Base-by-base conservation (phyloP, 1,139 yeast genomes). In the Kodamaea arcana region DNA sequence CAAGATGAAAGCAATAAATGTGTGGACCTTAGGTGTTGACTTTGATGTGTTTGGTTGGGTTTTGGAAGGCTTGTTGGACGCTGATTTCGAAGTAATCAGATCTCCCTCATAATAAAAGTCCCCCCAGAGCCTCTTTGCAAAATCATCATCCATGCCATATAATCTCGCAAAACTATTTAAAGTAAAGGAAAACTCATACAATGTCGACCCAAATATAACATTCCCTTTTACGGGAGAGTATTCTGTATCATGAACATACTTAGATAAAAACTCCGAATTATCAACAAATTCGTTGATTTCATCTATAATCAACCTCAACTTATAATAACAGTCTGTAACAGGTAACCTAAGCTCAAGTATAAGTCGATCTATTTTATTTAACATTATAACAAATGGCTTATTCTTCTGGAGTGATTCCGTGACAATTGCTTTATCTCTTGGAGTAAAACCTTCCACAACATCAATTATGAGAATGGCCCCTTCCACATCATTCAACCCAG, bases 311-410 rank as follows among this genome's bases (percentile, higher is more conserved):
- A 72, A 66, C 35, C 75, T 64, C 27, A 94, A 48, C 51, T 94
- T 90, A 50, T 72, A 69, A 50, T 78, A 86, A 0, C 88, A 74
- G 46, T 87, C 96, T 3, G 62, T 50, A 0, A 87, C 86, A 0
- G 96, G 87, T 9, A 92, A 60, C 42, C 78, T 70, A 31, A 90
- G 60, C 43, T 94, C 98, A 30, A 90, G 52, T 1, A 90, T 71
- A 14, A 92, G 62, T 39, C 97, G 63, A 56, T 94, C 99, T 9
- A 94, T 47, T 54, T 92, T 92, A 56, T 85, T 90, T n/a, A 94
- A 45, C 2, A 86, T 75, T 22, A 92, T 56, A 3, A 73, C 58
- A 11, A 88, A 53, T 0, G 82, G 75, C 2, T 78, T 51, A 27
- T 75, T 64, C 7, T 67, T 60, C 17, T 58, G 51, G 5, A 83